These are phyloP conservation scores for Microbotryum violaceum DNA, from an alignment of 1,284 basidiomycete genomes.

Conservation along the genomic window DNA sequence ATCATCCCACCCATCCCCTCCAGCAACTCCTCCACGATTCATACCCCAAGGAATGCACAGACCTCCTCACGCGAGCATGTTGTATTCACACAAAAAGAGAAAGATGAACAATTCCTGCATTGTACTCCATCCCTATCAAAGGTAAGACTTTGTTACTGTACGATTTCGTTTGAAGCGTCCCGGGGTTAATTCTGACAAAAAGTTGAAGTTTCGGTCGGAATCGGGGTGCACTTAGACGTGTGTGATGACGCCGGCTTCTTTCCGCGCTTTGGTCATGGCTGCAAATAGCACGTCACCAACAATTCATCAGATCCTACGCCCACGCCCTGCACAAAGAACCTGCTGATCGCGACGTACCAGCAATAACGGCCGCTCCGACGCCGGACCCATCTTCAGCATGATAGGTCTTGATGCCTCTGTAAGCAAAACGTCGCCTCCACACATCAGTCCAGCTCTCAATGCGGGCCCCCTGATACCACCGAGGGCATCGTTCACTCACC, in stretches of 20 bases:
- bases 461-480: neutral
- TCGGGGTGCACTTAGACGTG: slow-evolving; percentile 27
- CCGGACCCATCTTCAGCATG: slow-evolving; percentile 93
- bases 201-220: no score
- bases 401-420: slow-evolving; percentile 65
- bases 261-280: slow-evolving; percentile 60
- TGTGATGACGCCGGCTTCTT: slow-evolving; percentile 47
- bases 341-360: slow-evolving; percentile 51
- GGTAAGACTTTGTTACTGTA: no score
- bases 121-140: no score
- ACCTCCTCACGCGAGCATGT: no score
- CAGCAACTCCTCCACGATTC: no score
- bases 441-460: neutral
- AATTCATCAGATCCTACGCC: neutral
- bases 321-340: slow-evolving; percentile 1
- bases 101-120: no score
- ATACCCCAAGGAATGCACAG: no score
- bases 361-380: slow-evolving; percentile 92
- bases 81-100: no score
- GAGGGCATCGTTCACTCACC: slow-evolving; percentile 47
- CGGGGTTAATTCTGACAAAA: no score
- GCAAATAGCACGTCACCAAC: neutral
- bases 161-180: no score
- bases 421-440: neutral
- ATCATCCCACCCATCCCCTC: no score